A percentile compares a stretch with the other conserved stretches of the same genome.
These are phyloP conservation scores for Yarrowia porcina DNA, from an alignment of 805 yeast genomes.

Conservation along the genomic window DNA sequence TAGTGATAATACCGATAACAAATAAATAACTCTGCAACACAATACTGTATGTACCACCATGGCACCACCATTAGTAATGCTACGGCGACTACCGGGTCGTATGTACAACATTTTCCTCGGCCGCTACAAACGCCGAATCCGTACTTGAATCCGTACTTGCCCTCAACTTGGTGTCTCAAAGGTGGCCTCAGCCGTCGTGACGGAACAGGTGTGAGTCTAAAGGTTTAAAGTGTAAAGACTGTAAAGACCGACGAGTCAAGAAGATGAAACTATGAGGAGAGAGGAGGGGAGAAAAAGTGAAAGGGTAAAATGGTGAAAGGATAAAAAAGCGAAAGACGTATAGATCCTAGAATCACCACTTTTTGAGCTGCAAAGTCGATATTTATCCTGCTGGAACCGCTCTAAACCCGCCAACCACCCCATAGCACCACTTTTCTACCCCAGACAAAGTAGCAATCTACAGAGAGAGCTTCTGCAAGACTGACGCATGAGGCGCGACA, in stretches of 20 bases:
- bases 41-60: too few species aligned
- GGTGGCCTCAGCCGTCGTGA: constrained; percentile 5
- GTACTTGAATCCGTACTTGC: not conserved
- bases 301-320: not conserved
- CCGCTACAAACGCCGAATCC: too few species aligned
- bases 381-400: not conserved
- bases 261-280: constrained; percentile 5
- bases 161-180: not conserved
- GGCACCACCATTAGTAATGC: too few species aligned
- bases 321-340: not conserved
- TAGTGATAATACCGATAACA: too few species aligned
- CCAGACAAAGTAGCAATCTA: constrained; percentile 7
- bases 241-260: not conserved
- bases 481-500: constrained; percentile 2
- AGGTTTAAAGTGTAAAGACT: not conserved
- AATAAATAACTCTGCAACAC: too few species aligned
- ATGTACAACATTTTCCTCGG: too few species aligned
- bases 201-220: too few species aligned
- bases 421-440: not conserved
- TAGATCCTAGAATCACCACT: too few species aligned
- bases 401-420: not conserved
- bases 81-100: too few species aligned
- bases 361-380: too few species aligned
- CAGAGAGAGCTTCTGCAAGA: not conserved
- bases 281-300: too few species aligned